A percentile compares a stretch with the other conserved stretches of the same genome.
phyloP scores from a whole-genome alignment of 2,329 filamentous ascomycete species.

The Periconia digitata region DNA sequence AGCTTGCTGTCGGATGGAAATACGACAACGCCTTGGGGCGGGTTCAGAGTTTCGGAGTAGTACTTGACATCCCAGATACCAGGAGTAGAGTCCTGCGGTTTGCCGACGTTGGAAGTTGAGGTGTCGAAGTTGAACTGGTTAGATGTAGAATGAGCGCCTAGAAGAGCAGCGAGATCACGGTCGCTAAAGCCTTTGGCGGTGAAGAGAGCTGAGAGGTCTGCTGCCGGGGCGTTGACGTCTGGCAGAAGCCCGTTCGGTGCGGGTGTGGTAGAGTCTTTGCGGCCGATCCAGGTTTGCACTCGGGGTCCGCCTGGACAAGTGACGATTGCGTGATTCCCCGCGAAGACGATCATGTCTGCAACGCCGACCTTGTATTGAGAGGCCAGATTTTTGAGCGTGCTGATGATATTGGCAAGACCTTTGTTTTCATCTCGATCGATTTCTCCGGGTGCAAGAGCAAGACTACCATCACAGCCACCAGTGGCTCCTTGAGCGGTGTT shows the following conservation, averaged over 20 bases:
- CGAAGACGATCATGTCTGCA: conserved; percentile 50
- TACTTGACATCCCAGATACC: conserved; percentile 36
- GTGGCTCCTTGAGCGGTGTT: conserved; percentile 14
- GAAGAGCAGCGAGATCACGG: conserved; percentile 52
- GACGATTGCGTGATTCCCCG: conserved; percentile 44
- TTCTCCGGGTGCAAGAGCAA: conserved; percentile 32
- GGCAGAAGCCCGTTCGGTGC: conserved; percentile 51
- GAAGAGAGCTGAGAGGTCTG: conserved; percentile 48
- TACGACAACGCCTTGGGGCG: conserved; percentile 23
- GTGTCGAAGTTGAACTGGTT: conserved; percentile 26
- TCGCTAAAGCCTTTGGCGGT: conserved; percentile 52
- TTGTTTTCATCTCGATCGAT: conserved; percentile 37
- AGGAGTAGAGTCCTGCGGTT: conserved; percentile 51
- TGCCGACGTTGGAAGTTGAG: conserved; percentile 28
- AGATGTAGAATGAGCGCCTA: conserved; percentile 55
- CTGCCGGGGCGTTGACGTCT: conserved; percentile 40
- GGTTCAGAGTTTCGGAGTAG: conserved; percentile 29
- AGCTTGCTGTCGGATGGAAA: conserved; percentile 38
- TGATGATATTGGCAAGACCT: conserved; percentile 47
- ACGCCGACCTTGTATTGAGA: conserved; percentile 46
- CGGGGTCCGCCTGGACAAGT: conserved; percentile 53
- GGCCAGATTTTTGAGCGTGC: conserved; percentile 40
- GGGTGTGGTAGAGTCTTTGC: conserved; percentile 43
- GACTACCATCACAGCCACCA: conserved; percentile 41
- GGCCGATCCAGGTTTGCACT: conserved; percentile 51